A percentile compares a stretch with the other conserved stretches of the same genome.
These are phyloP conservation scores for Blastobotrys persicus DNA, from an alignment of 1,139 yeast species.

Conservation along the genomic window DNA sequence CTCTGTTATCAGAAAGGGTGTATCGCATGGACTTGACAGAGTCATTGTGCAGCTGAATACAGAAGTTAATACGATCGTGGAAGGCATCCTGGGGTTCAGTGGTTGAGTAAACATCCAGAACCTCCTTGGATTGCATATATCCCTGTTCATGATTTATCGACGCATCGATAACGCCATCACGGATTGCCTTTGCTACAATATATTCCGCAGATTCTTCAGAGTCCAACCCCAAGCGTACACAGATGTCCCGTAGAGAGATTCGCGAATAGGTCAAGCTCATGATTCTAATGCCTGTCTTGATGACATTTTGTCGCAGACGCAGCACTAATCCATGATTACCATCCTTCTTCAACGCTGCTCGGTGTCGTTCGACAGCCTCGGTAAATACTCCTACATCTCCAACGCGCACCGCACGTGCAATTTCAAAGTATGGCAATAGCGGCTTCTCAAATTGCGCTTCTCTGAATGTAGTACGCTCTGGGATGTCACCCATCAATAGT, in stretches of 20 bases:
- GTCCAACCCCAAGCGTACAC: constrained; percentile 87
- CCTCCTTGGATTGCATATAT: constrained; percentile 85
- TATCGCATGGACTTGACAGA: constrained; percentile 95
- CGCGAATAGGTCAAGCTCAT: constrained; percentile 88
- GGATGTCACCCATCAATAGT: constrained; percentile 94
- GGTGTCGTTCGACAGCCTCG: constrained; percentile 66
- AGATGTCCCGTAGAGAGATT: constrained; percentile 85
- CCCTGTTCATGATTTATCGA: constrained; percentile 88
- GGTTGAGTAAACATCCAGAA: constrained; percentile 84
- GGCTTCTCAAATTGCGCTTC: constrained; percentile 57
- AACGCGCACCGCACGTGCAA: constrained; percentile 85
- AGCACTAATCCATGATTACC: constrained; percentile 82
- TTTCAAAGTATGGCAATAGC: constrained; percentile 77
- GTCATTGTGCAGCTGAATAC: constrained; percentile 87
- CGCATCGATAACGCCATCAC: constrained; percentile 98
- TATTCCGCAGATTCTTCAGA: constrained; percentile 96
- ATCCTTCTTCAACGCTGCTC: constrained; percentile 63
- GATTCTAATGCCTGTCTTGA: constrained; percentile 94
- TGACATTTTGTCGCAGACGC: constrained; percentile 92
- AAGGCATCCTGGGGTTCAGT: constrained; percentile 82
- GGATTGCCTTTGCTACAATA: constrained; percentile 92
- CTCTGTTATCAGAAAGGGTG: constrained; percentile 54
- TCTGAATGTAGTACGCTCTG: constrained; percentile 81
- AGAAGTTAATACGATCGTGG: constrained; percentile 91
- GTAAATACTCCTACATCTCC: constrained; percentile 88